A percentile compares a stretch with the other conserved stretches of the same genome.
Conservation (phyloP, 306 rosid genomes). For the Fagus sylvatica region DNA sequence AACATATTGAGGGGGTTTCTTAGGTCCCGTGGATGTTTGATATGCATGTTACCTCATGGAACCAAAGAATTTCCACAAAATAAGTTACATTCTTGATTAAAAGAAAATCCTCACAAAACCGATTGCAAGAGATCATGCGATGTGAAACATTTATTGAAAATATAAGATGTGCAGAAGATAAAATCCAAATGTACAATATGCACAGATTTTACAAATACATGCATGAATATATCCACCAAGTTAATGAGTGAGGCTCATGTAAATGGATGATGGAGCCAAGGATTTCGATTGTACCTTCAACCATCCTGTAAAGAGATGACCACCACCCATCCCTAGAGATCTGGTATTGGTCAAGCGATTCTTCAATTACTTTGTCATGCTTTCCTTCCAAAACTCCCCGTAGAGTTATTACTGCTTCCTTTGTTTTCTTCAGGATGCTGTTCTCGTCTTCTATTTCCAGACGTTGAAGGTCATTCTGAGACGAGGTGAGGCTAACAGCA, state of each 20-base stretch:
- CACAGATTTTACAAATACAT: neutral
- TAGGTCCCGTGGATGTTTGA: no score
- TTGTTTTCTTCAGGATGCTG: constrained; percentile 51
- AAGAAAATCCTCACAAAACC: neutral
- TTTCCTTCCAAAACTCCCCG: constrained; percentile 78
- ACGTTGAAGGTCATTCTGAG: constrained; percentile 59
- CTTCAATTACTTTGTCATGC: constrained; percentile 66
- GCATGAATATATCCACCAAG: neutral
- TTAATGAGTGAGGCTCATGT: neutral
- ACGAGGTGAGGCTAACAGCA: constrained; percentile 66
- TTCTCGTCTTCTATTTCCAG: constrained; percentile 31
- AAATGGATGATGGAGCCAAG: constrained; percentile 12
- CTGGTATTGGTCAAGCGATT: constrained; percentile 40
- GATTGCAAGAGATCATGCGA: neutral
- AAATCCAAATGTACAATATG: neutral
- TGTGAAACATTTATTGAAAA: neutral
- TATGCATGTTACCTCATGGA: no score
- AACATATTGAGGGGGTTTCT: neutral
- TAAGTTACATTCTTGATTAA: neutral
- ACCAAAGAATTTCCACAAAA: no score
- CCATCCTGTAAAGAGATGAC: constrained; percentile 80
- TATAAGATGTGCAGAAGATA: neutral
- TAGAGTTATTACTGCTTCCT: constrained; percentile 64
- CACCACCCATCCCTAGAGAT: constrained; percentile 69
- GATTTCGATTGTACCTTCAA: constrained; percentile 65